Conservation (phyloP, 805 yeast species). For the Ogataea angusta region DNA sequence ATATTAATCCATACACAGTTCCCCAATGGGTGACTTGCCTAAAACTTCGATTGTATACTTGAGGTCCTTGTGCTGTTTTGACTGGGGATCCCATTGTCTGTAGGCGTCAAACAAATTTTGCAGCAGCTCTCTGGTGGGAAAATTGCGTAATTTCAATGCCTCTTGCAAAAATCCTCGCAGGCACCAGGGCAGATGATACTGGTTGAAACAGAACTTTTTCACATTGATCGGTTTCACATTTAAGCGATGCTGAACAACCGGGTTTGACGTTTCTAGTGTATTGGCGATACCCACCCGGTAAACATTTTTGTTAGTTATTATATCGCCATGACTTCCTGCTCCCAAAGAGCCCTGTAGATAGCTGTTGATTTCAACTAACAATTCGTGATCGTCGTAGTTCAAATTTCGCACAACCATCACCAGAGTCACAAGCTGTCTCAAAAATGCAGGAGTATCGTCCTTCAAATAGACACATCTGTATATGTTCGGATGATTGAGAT, state of each 20-base stretch:
- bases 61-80: slow-evolving; percentile 75
- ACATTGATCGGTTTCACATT: slow-evolving; percentile 34
- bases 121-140: slow-evolving; percentile 50
- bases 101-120: slow-evolving; percentile 51
- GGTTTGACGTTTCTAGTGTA: slow-evolving; percentile 70
- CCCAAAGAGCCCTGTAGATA: slow-evolving; percentile 74
- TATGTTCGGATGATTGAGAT: slow-evolving; percentile 81
- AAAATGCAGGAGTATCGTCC: slow-evolving; percentile 38
- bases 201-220: slow-evolving; percentile 65
- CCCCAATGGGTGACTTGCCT: slow-evolving; percentile 16
- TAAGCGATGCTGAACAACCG: slow-evolving; percentile 36
- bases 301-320: slow-evolving; percentile 54
- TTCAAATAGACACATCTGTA: slow-evolving; percentile 83
- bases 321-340: slow-evolving; percentile 75
- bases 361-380: slow-evolving; percentile 60
- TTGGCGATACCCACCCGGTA: slow-evolving; percentile 72
- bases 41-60: slow-evolving; percentile 48
- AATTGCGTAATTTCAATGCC: slow-evolving; percentile 39
- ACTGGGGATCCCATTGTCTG: slow-evolving; percentile 78
- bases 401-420: slow-evolving; percentile 27
- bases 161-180: slow-evolving; percentile 80
- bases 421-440: slow-evolving; percentile 33
- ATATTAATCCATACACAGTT: slow-evolving; percentile 4
- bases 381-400: slow-evolving; percentile 29
- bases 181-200: slow-evolving; percentile 91